Evolutionary conservation across 495 filamentous ascomycete genomes (phyloP).

Genomic region (Neurospora sp.): DNA sequence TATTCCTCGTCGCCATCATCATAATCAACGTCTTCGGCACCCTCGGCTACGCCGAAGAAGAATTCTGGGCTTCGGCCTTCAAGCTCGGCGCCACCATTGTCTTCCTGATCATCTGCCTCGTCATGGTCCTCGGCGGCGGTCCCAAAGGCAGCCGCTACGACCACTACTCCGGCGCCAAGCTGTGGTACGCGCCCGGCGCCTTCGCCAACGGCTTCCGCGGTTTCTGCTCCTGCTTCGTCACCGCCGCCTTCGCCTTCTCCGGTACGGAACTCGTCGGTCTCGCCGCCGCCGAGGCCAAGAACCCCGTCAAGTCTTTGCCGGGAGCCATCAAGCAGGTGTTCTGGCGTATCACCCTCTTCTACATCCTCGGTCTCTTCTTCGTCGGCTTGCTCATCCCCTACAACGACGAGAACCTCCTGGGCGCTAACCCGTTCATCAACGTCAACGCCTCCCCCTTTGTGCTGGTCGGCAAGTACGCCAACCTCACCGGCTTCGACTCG

Average conservation of each 20-base stretch:
- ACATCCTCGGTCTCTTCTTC: conserved; percentile 62
- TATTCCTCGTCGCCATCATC: conserved; percentile 44
- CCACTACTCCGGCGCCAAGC: conserved; percentile 49
- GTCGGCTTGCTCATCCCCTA: conserved; percentile 61
- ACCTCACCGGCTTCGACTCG: conserved; percentile 53
- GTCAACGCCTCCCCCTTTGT: conserved; percentile 65
- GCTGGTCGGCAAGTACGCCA: conserved; percentile 55
- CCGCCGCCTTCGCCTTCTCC: conserved; percentile 61
- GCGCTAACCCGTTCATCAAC: conserved; percentile 36
- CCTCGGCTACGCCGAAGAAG: conserved; percentile 63
- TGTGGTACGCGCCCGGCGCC: conserved; percentile 62
- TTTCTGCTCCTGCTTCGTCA: conserved; percentile 65
- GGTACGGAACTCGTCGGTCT: conserved; percentile 67
- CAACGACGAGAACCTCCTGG: conserved; percentile 43
- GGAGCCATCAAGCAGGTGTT: conserved; percentile 65
- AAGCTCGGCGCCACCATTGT: conserved; percentile 52
- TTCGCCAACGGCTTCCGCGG: conserved; percentile 63
- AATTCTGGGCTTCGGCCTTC: conserved; percentile 42
- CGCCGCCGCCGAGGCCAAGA: conserved; percentile 57
- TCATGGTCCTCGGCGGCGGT: conserved; percentile 60
- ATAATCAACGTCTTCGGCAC: conserved; percentile 65
- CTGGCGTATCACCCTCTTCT: conserved; percentile 65
- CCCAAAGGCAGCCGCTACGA: conserved; percentile 36
- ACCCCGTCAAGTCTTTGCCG: conserved; percentile 55
- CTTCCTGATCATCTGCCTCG: conserved; percentile 63